phyloP scores from a whole-genome alignment of 1,284 basidiomycete genomes.

The Coniferiporia sulphurascens region DNA sequence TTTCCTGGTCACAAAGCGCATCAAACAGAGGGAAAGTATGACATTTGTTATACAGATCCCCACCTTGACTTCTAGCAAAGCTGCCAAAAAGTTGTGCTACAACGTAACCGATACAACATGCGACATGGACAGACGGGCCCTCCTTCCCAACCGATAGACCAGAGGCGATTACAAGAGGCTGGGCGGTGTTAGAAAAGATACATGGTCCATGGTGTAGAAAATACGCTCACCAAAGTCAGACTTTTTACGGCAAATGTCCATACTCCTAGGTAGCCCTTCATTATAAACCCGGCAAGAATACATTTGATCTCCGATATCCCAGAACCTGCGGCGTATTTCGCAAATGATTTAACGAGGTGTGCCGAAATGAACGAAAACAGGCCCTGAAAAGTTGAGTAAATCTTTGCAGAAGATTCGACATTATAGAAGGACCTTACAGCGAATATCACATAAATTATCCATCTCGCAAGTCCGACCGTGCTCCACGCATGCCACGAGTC shows the following conservation, averaged over 20 bases:
- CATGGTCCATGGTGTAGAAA: neutral
- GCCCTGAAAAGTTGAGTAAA: constrained; percentile 40
- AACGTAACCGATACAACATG: constrained; percentile 88
- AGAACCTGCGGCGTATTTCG: constrained; percentile 95
- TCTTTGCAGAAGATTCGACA: constrained; percentile 5
- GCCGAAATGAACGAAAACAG: constrained; percentile 81
- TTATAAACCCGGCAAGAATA: constrained; percentile 94
- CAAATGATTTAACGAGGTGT: constrained; percentile 83
- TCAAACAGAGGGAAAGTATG: constrained; percentile 11
- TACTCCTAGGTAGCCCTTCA: constrained; percentile 90
- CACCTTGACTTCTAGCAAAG: constrained; percentile 87
- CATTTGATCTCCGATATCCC: constrained; percentile 99
- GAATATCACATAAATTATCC: constrained; percentile 84
- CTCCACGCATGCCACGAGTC: constrained; percentile 95
- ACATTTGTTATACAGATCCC: constrained; percentile 24
- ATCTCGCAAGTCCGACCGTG: constrained; percentile 66
- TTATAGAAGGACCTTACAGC: constrained; percentile 53
- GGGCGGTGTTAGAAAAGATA: constrained; percentile 16
- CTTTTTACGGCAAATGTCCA: constrained; percentile 91
- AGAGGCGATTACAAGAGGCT: constrained; percentile 97
- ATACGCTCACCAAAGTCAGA: constrained; percentile 73
- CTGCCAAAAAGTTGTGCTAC: constrained; percentile 79
- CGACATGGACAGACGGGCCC: constrained; percentile 97
- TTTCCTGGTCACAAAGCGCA: constrained; percentile 54
- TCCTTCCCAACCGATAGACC: constrained; percentile 98